A percentile compares a stretch with the other conserved stretches of the same genome.
Conservation (phyloP, 768 basidiomycete genomes). For the Melanogaster broomeanus region DNA sequence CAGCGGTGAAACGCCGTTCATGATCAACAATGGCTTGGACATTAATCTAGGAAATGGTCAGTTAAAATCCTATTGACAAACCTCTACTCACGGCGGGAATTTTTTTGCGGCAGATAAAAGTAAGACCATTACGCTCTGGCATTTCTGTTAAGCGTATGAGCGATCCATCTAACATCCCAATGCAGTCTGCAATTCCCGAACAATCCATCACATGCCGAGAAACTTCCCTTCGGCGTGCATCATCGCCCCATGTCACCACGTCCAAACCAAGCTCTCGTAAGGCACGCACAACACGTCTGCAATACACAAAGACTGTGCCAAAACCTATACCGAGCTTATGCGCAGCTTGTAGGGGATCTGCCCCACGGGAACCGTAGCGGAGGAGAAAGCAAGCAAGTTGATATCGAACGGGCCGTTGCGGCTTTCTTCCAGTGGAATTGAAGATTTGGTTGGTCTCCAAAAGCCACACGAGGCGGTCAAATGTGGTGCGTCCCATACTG, state of each 20-base stretch:
- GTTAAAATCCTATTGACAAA: background rate
- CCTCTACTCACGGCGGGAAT: constrained; percentile 14
- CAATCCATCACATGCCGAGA: constrained; percentile 5
- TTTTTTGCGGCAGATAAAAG: constrained; percentile 20
- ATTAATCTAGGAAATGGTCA: constrained; percentile 4
- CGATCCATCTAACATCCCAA: constrained; percentile 24
- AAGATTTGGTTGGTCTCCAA: constrained; percentile 16
- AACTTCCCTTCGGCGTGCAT: background rate
- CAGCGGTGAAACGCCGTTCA: constrained; percentile 8
- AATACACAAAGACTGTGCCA: constrained; percentile 23
- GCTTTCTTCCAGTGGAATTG: constrained; percentile 4
- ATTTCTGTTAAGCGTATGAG: constrained; percentile 13
- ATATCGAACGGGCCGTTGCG: constrained; percentile 20
- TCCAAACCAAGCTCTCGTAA: constrained; percentile 11
- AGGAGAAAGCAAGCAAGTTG: constrained; percentile 25
- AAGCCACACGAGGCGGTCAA: background rate
- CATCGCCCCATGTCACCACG: constrained; percentile 17
- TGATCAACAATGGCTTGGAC: constrained; percentile 24
- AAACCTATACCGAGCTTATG: constrained; percentile 21
- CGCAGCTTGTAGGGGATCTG: constrained; percentile 6
- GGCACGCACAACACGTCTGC: constrained; percentile 15
- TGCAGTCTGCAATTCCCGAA: constrained; percentile 21
- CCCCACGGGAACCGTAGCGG: constrained; percentile 19
- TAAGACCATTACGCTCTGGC: constrained; percentile 12
- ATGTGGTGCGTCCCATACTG: constrained; percentile 1